phyloP scores from a whole-genome alignment of 1,139 yeast species.

The Blastobotrys buckinghamii region DNA sequence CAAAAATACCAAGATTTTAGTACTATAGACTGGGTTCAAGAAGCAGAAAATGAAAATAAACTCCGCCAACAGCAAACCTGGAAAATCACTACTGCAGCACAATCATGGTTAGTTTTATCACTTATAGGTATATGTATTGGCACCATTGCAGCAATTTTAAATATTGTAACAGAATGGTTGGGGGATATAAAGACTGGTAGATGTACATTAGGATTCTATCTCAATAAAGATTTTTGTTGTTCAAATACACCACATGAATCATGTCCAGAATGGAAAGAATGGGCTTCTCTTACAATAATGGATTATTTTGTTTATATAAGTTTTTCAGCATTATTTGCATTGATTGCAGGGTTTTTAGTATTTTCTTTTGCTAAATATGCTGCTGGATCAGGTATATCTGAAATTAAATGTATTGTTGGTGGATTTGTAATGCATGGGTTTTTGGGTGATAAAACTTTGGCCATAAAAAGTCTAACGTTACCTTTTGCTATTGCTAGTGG shows the following conservation, averaged over 20 bases:
- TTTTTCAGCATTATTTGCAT: slow-evolving; percentile 58
- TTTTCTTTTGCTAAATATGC: slow-evolving; percentile 77
- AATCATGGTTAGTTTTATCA: slow-evolving; percentile 72
- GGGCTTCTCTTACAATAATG: slow-evolving; percentile 34
- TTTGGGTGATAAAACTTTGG: slow-evolving; percentile 64
- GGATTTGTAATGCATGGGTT: slow-evolving; percentile 84
- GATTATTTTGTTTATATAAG: slow-evolving; percentile 56
- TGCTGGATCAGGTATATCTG: slow-evolving; percentile 96
- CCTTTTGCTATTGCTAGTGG: slow-evolving; percentile 87
- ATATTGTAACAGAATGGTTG: slow-evolving; percentile 81
- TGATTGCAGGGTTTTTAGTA: slow-evolving; percentile 62
- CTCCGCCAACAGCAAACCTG: slow-evolving; percentile 23
- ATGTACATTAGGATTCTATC: slow-evolving; percentile 63
- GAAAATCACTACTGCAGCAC: slow-evolving; percentile 36
- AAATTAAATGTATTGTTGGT: slow-evolving; percentile 89
- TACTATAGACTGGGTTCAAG: slow-evolving; percentile 85
- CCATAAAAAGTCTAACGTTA: slow-evolving; percentile 70
- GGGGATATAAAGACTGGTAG: slow-evolving; percentile 73
- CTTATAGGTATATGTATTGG: slow-evolving; percentile 75
- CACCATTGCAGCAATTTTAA: slow-evolving; percentile 70
- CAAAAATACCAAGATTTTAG: slow-evolving; percentile 35
- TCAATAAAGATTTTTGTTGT: slow-evolving; percentile 78
- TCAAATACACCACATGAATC: slow-evolving; percentile 43
- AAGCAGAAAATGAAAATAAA: slow-evolving; percentile 54
- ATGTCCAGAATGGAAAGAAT: slow-evolving; percentile 35